Conservation (phyloP, 2,329 filamentous ascomycete species). For the Nothophoma quercina region DNA sequence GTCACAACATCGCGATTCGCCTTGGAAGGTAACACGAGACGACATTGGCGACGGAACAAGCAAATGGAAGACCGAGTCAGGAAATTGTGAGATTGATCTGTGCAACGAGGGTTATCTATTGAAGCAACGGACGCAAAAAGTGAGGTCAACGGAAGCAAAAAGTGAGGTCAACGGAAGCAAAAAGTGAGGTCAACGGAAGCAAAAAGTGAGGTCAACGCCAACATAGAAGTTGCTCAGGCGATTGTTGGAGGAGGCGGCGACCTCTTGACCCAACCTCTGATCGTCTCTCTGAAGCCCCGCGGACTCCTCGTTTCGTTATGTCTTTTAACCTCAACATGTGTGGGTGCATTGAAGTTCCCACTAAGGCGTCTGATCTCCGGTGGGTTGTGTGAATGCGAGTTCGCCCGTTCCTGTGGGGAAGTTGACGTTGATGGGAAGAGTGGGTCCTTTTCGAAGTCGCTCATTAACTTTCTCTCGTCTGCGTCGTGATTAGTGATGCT, state of each 20-base stretch:
- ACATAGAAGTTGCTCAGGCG: not conserved
- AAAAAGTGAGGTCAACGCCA: not conserved
- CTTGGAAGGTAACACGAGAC: constrained; percentile 9
- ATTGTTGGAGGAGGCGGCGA: constrained; percentile 7
- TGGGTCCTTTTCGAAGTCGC: constrained; percentile 4
- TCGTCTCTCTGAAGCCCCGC: constrained; percentile 13
- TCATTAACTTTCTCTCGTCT: constrained; percentile 1
- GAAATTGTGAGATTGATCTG: not conserved
- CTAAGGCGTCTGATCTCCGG: constrained; percentile 28
- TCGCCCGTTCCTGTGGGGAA: constrained; percentile 12
- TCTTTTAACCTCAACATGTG: constrained; percentile 31
- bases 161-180: not conserved
- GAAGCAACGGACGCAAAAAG: not conserved
- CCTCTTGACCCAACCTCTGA: constrained; percentile 24
- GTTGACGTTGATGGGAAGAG: constrained; percentile 12
- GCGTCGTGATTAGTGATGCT: constrained; percentile 1
- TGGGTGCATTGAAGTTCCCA: constrained; percentile 41
- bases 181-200: no score
- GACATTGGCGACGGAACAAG: not conserved
- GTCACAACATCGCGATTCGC: not conserved
- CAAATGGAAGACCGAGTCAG: not conserved
- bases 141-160: not conserved
- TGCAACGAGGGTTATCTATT: constrained; percentile 3
- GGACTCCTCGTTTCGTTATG: constrained; percentile 22
- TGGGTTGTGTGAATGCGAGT: constrained; percentile 12